Percentiles rank a stretch among this genome's conserved stretches.
Evolutionary conservation across 495 filamentous ascomycete species (phyloP).

Genomic region (Xylaria venustula): DNA sequence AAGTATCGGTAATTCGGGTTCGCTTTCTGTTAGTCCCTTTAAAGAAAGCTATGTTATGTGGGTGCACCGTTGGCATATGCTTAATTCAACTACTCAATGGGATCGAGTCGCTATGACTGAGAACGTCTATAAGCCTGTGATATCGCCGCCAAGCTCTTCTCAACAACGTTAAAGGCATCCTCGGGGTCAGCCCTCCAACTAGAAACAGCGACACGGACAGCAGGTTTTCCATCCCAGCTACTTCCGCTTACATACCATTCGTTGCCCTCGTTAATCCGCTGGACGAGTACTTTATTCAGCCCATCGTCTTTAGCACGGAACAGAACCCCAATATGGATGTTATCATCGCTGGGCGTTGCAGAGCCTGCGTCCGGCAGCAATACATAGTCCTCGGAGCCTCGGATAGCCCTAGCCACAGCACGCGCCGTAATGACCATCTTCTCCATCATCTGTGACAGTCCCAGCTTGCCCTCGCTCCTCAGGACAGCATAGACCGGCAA

Average conservation of each 20-base stretch:
- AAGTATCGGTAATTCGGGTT: no score
- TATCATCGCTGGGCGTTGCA: constrained; percentile 27
- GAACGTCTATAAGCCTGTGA: not conserved
- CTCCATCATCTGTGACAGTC: constrained; percentile 68
- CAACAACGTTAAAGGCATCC: constrained; percentile 19
- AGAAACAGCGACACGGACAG: constrained; percentile 76
- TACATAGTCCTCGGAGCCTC: constrained; percentile 58
- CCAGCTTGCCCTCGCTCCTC: constrained; percentile 67
- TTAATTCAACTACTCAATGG: not conserved
- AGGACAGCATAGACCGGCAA: constrained; percentile 84
- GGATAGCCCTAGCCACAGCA: constrained; percentile 61
- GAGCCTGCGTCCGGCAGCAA: constrained; percentile 55
- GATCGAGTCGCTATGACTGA: not conserved
- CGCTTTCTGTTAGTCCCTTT: no score
- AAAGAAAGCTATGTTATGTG: no score
- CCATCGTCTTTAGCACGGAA: constrained; percentile 70
- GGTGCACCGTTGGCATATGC: no score
- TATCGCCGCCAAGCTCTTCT: constrained; percentile 8
- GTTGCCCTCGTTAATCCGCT: constrained; percentile 69
- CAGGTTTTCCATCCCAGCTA: constrained; percentile 67
- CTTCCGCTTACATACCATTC: constrained; percentile 84
- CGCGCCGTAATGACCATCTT: constrained; percentile 71
- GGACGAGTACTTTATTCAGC: constrained; percentile 64
- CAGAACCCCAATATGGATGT: constrained; percentile 73
- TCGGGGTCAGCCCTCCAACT: constrained; percentile 72